Evolutionary conservation across 2,329 filamentous ascomycete species (phyloP).

Genomic region (Pestalotiopsis sp.): DNA sequence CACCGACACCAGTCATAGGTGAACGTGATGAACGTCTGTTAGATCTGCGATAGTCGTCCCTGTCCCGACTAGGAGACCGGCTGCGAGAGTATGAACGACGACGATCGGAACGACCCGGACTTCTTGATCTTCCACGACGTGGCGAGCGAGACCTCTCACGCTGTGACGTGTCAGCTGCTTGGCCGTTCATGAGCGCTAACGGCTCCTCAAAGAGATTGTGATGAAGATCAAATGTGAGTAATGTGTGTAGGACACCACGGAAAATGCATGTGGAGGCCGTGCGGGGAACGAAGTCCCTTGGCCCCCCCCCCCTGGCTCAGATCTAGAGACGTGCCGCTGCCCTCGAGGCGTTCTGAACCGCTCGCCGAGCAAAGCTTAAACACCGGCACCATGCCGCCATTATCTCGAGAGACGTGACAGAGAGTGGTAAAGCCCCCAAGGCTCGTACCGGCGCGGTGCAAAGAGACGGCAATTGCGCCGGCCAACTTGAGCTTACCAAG

Average conservation of each 20-base stretch:
- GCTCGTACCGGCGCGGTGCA: slow-evolving; percentile 1
- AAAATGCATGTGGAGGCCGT: slow-evolving; percentile 2
- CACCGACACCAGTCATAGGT: slow-evolving; percentile 79
- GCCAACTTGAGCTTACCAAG: not conserved
- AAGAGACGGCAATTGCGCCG: not conserved
- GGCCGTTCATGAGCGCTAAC: slow-evolving; percentile 17
- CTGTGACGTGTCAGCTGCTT: slow-evolving; percentile 49
- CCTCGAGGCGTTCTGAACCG: not conserved
- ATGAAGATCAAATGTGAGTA: not conserved
- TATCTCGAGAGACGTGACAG: slow-evolving; percentile 1
- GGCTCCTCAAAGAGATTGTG: slow-evolving; percentile 10
- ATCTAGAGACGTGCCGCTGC: not conserved
- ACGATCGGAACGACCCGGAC: slow-evolving; percentile 68
- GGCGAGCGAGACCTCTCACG: slow-evolving; percentile 83
- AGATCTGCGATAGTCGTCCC: slow-evolving; percentile 74
- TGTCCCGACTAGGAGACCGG: slow-evolving; percentile 76
- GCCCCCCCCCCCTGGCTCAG: not conserved
- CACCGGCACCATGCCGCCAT: not conserved
- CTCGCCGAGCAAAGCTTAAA: not conserved
- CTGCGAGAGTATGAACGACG: slow-evolving; percentile 80
- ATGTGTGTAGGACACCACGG: not conserved
- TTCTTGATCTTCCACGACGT: slow-evolving; percentile 80
- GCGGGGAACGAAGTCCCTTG: slow-evolving; percentile 1
- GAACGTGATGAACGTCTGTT: slow-evolving; percentile 75
- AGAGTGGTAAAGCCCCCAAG: not conserved